phyloP scores from a whole-genome alignment of 2,329 filamentous ascomycete species.

The Dendrostoma leiphaemia region DNA sequence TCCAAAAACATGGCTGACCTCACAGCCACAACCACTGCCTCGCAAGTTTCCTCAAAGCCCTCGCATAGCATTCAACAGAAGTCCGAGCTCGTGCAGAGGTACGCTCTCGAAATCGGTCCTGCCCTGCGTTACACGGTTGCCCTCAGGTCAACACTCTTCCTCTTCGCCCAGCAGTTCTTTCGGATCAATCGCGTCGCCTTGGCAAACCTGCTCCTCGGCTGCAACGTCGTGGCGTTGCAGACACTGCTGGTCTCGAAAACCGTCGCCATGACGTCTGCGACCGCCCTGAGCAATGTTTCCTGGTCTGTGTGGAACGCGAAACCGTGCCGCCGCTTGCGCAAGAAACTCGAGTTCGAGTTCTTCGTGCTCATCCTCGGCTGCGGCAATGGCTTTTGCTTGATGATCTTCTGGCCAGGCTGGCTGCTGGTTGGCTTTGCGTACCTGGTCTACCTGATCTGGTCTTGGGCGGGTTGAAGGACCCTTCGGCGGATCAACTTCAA shows the following conservation, averaged over 20 bases:
- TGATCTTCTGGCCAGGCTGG: slow-evolving; percentile 60
- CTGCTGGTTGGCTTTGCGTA: slow-evolving; percentile 38
- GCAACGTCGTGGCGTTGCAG: slow-evolving; percentile 29
- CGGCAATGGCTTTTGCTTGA: slow-evolving; percentile 45
- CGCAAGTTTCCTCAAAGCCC: slow-evolving; percentile 3
- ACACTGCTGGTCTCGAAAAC: slow-evolving; percentile 27
- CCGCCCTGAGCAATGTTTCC: slow-evolving; percentile 21
- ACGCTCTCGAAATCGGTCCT: slow-evolving; percentile 7
- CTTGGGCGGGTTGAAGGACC: slow-evolving; percentile 8
- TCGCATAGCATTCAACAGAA: slow-evolving; percentile 10
- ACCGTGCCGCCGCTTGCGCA: slow-evolving; percentile 35
- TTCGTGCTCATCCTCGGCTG: slow-evolving; percentile 49
- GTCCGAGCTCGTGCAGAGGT: slow-evolving; percentile 9
- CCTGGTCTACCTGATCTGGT: slow-evolving; percentile 35
- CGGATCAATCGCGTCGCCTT: slow-evolving; percentile 7
- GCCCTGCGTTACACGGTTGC: background rate
- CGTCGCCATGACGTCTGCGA: slow-evolving; percentile 9
- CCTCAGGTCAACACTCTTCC: slow-evolving; percentile 2
- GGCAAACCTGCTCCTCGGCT: slow-evolving; percentile 24
- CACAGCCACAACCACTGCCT: slow-evolving; percentile 2
- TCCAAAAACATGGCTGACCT: slow-evolving; percentile 10
- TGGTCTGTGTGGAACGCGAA: slow-evolving; percentile 37
- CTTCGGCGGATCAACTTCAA: background rate
- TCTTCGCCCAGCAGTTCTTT: slow-evolving; percentile 4
- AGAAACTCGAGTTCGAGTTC: slow-evolving; percentile 51